Percentiles rank a stretch among this genome's conserved stretches.
phyloP scores from a whole-genome alignment of 2,329 filamentous ascomycete genomes.

The Verticillium zaregamsianum region DNA sequence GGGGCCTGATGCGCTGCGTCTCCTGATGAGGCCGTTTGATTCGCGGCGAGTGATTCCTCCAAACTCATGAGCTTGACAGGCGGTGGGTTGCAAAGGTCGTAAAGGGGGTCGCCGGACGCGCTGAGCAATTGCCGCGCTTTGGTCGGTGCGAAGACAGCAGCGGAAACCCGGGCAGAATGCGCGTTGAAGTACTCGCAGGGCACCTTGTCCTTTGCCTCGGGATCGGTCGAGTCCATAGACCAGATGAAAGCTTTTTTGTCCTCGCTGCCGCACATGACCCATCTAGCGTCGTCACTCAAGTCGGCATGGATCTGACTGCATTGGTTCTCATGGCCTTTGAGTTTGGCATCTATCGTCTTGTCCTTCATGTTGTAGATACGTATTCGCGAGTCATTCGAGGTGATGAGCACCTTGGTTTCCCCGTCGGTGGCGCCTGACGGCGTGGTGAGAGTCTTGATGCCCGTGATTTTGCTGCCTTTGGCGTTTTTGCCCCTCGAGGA shows the following conservation, averaged over 20 bases:
- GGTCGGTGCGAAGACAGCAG: constrained; percentile 79
- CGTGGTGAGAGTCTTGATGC: constrained; percentile 71
- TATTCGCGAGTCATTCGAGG: constrained; percentile 90
- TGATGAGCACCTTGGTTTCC: constrained; percentile 80
- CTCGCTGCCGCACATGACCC: constrained; percentile 90
- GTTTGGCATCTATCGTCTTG: constrained; percentile 81
- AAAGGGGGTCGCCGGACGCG: constrained; percentile 85
- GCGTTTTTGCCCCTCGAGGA: constrained; percentile 90
- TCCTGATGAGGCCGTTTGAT: constrained; percentile 33
- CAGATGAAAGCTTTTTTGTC: constrained; percentile 89
- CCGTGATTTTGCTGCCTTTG: constrained; percentile 96
- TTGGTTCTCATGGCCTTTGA: constrained; percentile 85
- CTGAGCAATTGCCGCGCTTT: constrained; percentile 74
- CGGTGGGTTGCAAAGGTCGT: constrained; percentile 92
- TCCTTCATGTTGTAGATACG: constrained; percentile 85
- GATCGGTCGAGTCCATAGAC: constrained; percentile 59
- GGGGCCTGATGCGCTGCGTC: constrained; percentile 26
- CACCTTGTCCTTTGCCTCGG: constrained; percentile 70
- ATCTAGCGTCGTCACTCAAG: constrained; percentile 81
- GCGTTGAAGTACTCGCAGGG: constrained; percentile 89
- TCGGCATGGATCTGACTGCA: constrained; percentile 86
- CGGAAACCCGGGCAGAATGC: constrained; percentile 82
- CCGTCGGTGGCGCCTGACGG: constrained; percentile 42
- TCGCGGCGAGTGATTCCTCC: constrained; percentile 50
- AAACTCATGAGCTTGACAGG: constrained; percentile 77